A percentile compares a stretch with the other conserved stretches of the same genome.
phyloP scores from a whole-genome alignment of 164 flowering plant species.

The Piper betle region DNA sequence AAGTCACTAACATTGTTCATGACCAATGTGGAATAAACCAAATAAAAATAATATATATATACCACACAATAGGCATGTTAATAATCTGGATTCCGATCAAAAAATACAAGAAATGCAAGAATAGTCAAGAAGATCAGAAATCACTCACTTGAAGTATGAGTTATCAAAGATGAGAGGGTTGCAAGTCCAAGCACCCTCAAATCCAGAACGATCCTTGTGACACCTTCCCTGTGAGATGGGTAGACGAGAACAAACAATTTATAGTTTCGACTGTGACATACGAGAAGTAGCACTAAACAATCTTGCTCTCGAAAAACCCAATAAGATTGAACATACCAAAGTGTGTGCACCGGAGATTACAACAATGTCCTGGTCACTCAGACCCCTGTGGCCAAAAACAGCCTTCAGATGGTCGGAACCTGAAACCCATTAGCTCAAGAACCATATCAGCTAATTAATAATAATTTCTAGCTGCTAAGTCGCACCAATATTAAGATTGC shows the following conservation, averaged over 20 bases:
- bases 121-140: neutral
- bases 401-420: conserved; percentile 44
- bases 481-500: no score
- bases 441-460: no score
- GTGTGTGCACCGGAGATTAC: conserved; percentile 50
- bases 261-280: neutral
- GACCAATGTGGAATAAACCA: no score
- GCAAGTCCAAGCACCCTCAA: conserved; percentile 52
- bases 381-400: conserved; percentile 44
- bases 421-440: conserved; percentile 9
- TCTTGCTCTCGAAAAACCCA: neutral
- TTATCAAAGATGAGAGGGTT: conserved; percentile 50
- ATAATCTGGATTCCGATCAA: neutral
- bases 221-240: conserved; percentile 38
- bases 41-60: neutral
- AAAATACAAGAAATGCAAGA: neutral
- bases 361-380: conserved; percentile 41
- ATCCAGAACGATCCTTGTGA: conserved; percentile 55
- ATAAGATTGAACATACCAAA: neutral
- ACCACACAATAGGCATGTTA: neutral
- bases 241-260: neutral
- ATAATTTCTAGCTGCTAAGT: no score
- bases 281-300: neutral
- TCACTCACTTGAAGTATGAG: conserved; percentile 37
- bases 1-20: no score